These are phyloP conservation scores for Patellifolia procumbens DNA, from an alignment of 179 eudicot species.

Conservation along the genomic window DNA sequence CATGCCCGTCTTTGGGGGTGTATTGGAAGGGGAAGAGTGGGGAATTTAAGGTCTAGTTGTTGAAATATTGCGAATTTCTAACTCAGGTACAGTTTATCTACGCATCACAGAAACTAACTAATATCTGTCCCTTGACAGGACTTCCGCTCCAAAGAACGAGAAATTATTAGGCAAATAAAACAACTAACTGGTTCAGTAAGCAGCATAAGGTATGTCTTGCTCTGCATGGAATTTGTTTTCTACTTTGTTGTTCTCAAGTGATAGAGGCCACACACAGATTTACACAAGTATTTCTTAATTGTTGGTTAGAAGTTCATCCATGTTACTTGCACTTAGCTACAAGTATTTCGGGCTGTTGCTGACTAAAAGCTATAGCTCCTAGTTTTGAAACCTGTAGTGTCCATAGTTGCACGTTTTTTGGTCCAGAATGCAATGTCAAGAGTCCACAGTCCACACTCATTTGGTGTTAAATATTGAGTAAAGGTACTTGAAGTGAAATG, in stretches of 20 bases:
- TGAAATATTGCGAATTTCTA: background rate
- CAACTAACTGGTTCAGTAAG: constrained; percentile 58
- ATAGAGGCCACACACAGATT: background rate
- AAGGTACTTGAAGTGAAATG: background rate
- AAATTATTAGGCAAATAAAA: constrained; percentile 57
- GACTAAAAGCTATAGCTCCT: no score
- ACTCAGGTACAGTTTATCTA: background rate
- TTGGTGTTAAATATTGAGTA: background rate
- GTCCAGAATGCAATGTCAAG: no score
- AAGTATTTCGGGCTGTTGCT: no score
- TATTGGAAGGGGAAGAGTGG: background rate
- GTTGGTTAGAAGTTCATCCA: background rate
- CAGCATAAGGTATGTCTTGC: constrained; percentile 62
- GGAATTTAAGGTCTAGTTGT: background rate
- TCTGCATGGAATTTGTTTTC: constrained; percentile 2
- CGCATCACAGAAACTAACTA: background rate
- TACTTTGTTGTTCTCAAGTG: background rate
- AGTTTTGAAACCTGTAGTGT: background rate
- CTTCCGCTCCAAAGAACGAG: constrained; percentile 44
- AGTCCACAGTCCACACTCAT: background rate
- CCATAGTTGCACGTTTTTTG: background rate
- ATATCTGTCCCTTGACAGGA: constrained; percentile 44
- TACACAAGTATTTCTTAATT: background rate
- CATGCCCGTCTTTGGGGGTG: background rate
- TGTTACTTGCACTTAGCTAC: no score